Evolutionary conservation across 1,284 basidiomycete species (phyloP), one percentile per base, ranked within the genome.

Genomic region (Moesziomyces globuligerus): DNA sequence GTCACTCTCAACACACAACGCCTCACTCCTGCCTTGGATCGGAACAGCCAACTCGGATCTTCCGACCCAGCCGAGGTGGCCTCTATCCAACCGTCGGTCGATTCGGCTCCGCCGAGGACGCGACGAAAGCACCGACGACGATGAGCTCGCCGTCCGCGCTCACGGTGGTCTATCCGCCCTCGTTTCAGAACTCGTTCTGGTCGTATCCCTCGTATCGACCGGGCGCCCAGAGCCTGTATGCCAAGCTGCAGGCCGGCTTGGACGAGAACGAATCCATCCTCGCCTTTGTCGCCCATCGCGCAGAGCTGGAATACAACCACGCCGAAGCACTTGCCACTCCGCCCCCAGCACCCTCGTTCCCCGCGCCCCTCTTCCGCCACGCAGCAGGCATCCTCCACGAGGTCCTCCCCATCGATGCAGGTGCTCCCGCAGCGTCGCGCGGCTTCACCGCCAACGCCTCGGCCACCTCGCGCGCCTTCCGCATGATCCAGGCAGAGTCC

Each of bases 151-250:
- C 75, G 9, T 73, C 78, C 20, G 47, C 55, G 23, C 69, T 80
- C 24, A 73, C 58, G 21, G 69, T 81, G 23, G 45, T 68, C 10
- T 75, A 81, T 57, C 79, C 78, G 39, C 68, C 72, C 10, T 68
- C 66, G 1, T 78, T 81, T 47, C 42, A 60, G 7, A 74, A 72
- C 50, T 79, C 74, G 28, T 81, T 81, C 56, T 81, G 80, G 80
- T 71, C 79, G 9, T 47, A 55, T 41, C 77, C 80, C 10, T 70
- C 73, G n/a, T 81, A 81, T 44, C 67, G 80, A 32, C 56, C 57
- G 28, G 77, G 77, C 8, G 73, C 72, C 1, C 52, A 68, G 17
- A 58, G 59, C 10, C 70, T 81, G 21, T 81, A 79, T 45, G 34
- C 71, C 17, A 61, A 65, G 39, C 66, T 81, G 3, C 80, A 81